Evolutionary conservation across 2,329 filamentous ascomycete genomes (phyloP).

Genomic region (Ophiostoma sp.): DNA sequence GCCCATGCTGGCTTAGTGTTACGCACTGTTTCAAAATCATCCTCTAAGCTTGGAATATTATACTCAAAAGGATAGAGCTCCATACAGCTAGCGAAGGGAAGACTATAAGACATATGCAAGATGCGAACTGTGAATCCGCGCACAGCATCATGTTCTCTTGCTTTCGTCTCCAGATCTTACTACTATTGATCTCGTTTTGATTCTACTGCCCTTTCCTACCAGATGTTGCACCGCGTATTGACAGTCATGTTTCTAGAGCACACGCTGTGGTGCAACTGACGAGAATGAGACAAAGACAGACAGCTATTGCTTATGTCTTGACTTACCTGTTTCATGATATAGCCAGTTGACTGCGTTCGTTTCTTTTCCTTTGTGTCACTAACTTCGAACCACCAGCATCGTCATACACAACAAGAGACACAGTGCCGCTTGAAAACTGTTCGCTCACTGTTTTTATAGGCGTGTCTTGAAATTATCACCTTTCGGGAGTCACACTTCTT

Average conservation of each 20-base stretch:
- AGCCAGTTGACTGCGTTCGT: neutral
- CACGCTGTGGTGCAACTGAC: neutral
- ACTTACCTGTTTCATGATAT: neutral
- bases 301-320: neutral
- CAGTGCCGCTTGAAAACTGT: neutral
- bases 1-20: neutral
- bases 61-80: neutral
- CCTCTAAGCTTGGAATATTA: too few relatives aligned
- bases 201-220: neutral
- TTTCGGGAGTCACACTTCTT: neutral
- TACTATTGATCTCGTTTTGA: neutral
- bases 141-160: too few relatives aligned
- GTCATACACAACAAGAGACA: neutral
- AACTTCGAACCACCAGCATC: too few relatives aligned
- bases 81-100: too few relatives aligned
- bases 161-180: too few relatives aligned
- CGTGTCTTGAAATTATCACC: neutral
- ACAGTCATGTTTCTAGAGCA: neutral
- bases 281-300: neutral
- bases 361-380: too few relatives aligned
- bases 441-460: neutral
- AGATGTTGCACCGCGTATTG: neutral
- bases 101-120: too few relatives aligned
- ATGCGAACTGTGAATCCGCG: too few relatives aligned
- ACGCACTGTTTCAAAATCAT: neutral